Percentiles rank a stretch among this genome's conserved stretches.
Conservation (phyloP, 192 early-diverging fungal genomes). For the Kappamyces sp. region DNA sequence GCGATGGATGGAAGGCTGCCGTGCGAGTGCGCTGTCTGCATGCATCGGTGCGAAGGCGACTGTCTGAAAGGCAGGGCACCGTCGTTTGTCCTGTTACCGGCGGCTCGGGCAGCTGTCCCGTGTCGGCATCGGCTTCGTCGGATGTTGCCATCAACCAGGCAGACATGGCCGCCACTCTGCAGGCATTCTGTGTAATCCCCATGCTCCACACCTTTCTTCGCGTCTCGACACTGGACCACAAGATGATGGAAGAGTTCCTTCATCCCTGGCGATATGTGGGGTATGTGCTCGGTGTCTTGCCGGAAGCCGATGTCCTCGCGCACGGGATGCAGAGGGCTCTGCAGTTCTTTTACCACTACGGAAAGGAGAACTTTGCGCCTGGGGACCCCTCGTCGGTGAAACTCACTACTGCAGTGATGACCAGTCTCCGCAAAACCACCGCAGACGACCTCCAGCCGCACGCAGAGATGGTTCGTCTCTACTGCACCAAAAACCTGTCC, state of each 20-base stretch:
- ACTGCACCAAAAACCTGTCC: no score
- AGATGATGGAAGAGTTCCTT: constrained; percentile 32
- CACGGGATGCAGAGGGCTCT: no score
- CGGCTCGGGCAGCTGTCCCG: constrained; percentile 15
- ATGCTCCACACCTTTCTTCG: constrained; percentile 1
- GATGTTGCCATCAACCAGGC: neutral
- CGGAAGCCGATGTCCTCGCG: constrained; percentile 33
- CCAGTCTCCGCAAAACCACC: no score
- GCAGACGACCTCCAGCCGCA: no score
- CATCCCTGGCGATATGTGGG: constrained; percentile 49
- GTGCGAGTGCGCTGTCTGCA: constrained; percentile 21
- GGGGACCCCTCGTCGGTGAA: no score
- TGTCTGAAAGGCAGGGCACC: neutral
- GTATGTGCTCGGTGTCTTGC: constrained; percentile 40
- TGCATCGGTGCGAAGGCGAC: constrained; percentile 11
- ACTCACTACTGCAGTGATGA: no score
- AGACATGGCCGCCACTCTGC: constrained; percentile 6
- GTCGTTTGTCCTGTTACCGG: constrained; percentile 1
- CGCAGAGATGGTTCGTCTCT: no score
- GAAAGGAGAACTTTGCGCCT: no score
- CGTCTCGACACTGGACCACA: neutral
- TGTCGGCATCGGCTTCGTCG: neutral
- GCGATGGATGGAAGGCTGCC: constrained; percentile 22
- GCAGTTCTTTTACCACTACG: no score
- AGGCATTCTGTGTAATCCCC: neutral